Conservation (phyloP, 2,329 filamentous ascomycete genomes). For the Colletotrichum spinosum region DNA sequence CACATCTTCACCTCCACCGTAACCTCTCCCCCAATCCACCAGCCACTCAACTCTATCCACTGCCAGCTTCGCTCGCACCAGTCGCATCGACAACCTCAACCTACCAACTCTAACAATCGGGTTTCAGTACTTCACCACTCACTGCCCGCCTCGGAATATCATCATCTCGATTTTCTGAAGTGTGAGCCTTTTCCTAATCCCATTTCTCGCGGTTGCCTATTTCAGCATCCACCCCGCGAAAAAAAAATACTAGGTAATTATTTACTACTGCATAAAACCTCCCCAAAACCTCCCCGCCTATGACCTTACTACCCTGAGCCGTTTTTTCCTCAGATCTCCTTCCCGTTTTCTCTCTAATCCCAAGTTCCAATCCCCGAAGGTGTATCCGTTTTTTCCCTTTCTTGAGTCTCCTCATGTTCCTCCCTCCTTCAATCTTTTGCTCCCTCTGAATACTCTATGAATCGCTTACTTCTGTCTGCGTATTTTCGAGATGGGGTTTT, state of each 20-base stretch:
- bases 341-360: no score
- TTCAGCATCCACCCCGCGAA: slow-evolving; percentile 1
- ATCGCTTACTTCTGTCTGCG: no score
- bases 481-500: no score
- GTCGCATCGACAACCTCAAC: slow-evolving; percentile 18
- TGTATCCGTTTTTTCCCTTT: no score
- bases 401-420: no score
- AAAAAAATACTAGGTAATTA: slow-evolving; percentile 28
- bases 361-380: no score
- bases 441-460: no score
- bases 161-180: neutral
- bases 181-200: neutral
- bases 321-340: neutral
- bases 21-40: slow-evolving; percentile 26
- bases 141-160: neutral
- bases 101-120: slow-evolving; percentile 6
- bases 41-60: slow-evolving; percentile 27
- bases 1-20: slow-evolving; percentile 38
- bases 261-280: slow-evolving; percentile 13
- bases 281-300: neutral
- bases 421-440: no score
- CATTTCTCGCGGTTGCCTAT: slow-evolving; percentile 2
- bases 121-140: neutral
- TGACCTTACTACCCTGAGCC: neutral
- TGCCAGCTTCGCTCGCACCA: slow-evolving; percentile 6